Percentiles rank a stretch among this genome's conserved stretches.
Conservation (phyloP, 2,329 filamentous ascomycete genomes). For the Penicillium oxalicum region DNA sequence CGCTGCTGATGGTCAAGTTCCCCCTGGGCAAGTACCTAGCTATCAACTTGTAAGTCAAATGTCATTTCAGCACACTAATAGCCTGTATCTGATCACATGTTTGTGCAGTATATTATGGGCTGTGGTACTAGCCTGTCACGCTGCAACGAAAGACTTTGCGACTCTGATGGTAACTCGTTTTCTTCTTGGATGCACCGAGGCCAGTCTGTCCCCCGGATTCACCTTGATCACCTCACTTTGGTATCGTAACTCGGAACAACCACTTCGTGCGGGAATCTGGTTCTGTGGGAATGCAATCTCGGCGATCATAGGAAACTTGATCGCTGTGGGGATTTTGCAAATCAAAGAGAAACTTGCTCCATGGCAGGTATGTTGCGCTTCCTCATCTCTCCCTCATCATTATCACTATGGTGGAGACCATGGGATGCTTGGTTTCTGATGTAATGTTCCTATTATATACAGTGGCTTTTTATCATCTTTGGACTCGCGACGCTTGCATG, state of each 20-base stretch:
- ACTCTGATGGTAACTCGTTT: constrained; percentile 39
- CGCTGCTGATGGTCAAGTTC: constrained; percentile 31
- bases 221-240: constrained; percentile 30
- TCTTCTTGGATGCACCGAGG: constrained; percentile 41
- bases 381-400: too few species aligned
- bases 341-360: constrained; percentile 15
- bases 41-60: constrained; percentile 13
- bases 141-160: constrained; percentile 35
- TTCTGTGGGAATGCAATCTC: constrained; percentile 28
- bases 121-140: constrained; percentile 26
- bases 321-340: constrained; percentile 24
- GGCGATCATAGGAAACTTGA: constrained; percentile 20
- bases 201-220: constrained; percentile 31
- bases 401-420: too few species aligned
- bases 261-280: constrained; percentile 28
- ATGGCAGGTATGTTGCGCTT: constrained; percentile 19
- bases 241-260: constrained; percentile 28
- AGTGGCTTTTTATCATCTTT: constrained; percentile 26
- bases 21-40: constrained; percentile 35
- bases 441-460: too few species aligned
- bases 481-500: constrained; percentile 21
- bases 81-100: neutral
- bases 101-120: constrained; percentile 26
- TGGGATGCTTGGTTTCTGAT: too few species aligned
- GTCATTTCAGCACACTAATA: too few species aligned